Percentiles rank a stretch among this genome's conserved stretches.
Evolutionary conservation across 768 basidiomycete species (phyloP).

Genomic region (Leccinellum albellum): DNA sequence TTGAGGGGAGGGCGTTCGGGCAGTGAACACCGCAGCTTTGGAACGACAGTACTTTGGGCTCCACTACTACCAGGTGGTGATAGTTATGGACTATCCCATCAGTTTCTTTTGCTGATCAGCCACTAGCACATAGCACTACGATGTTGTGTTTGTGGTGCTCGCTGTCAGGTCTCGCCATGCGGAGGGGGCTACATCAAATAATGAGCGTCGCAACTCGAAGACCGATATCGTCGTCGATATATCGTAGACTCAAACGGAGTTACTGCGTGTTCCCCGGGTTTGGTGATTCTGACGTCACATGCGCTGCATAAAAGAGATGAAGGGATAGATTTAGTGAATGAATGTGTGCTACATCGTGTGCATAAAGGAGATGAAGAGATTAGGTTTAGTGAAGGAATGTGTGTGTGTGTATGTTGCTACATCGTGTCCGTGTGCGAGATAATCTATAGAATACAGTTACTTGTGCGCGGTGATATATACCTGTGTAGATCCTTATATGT

Average conservation of each 20-base stretch:
- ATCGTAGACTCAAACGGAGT: neutral
- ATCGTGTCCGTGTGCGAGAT: neutral
- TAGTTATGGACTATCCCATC: too few species aligned
- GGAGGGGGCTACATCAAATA: too few species aligned
- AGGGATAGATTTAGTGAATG: neutral
- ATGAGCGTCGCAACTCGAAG: too few species aligned
- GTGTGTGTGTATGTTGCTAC: neutral
- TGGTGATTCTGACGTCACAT: neutral
- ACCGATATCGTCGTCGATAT: too few species aligned
- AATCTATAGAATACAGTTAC: neutral
- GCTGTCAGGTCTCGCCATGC: too few species aligned
- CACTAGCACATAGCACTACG: too few species aligned
- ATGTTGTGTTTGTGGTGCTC: too few species aligned
- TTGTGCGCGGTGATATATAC: neutral
- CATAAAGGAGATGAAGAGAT: neutral
- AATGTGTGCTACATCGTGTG: neutral
- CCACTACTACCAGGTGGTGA: too few species aligned
- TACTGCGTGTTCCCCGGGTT: neutral
- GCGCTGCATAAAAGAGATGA: neutral
- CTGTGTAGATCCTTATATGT: neutral
- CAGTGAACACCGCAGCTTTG: too few species aligned
- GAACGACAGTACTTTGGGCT: too few species aligned
- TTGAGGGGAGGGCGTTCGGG: too few species aligned
- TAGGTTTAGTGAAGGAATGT: neutral
- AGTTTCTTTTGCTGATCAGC: too few species aligned